Percentiles rank a stretch among this genome's conserved stretches.
Evolutionary conservation across 805 yeast genomes (phyloP).

Genomic region (Sugiyamaella floridensis): DNA sequence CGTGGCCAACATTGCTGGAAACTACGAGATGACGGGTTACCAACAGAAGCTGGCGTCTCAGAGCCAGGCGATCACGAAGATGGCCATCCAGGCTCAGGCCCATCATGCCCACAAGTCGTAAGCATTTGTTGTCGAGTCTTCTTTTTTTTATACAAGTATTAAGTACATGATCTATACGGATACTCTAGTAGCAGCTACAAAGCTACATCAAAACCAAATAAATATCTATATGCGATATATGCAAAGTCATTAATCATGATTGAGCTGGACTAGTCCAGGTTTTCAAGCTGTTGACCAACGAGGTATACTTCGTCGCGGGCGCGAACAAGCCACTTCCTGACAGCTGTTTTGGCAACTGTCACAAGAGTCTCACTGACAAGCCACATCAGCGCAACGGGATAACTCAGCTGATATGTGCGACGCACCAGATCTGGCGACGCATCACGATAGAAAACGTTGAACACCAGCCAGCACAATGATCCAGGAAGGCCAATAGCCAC

Average conservation of each 20-base stretch:
- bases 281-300: conserved; percentile 30
- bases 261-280: conserved; percentile 14
- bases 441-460: neutral
- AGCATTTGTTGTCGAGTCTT: neutral
- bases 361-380: conserved; percentile 1
- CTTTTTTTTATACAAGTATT: neutral
- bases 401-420: conserved; percentile 2
- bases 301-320: conserved; percentile 30
- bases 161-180: neutral
- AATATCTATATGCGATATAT: neutral
- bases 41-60: conserved; percentile 17
- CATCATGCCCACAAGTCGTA: conserved; percentile 1
- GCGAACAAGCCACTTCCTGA: conserved; percentile 10
- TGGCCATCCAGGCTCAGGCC: conserved; percentile 7
- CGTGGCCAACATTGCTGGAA: conserved; percentile 19
- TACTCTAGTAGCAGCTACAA: too few relatives aligned
- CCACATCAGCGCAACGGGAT: conserved; percentile 12
- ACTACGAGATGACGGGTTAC: conserved; percentile 14
- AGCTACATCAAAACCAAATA: neutral
- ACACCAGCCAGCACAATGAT: conserved; percentile 1
- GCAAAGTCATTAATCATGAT: neutral
- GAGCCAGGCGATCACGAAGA: conserved; percentile 2
- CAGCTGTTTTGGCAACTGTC: conserved; percentile 1
- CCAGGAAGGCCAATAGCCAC: conserved; percentile 2
- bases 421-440: neutral